Evolutionary conservation across 1,284 basidiomycete species (phyloP), one percentile per base, ranked within the genome.

Genomic region (Mycena citricolor): DNA sequence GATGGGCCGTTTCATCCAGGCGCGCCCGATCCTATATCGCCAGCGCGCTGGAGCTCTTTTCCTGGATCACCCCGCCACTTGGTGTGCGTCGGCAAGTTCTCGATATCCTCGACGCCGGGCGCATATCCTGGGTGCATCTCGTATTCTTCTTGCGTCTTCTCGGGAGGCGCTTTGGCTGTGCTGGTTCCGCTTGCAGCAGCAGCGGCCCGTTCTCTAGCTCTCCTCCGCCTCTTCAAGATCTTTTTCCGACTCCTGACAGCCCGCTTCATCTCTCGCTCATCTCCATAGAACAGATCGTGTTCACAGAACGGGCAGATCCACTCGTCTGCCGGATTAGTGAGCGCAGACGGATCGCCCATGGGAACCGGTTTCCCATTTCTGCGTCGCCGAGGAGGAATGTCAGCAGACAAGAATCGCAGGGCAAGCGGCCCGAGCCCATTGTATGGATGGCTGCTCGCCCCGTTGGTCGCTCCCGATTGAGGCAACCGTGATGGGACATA

Each of bases 221-320:
- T 73, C 55, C 84, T 71, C 47, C 89, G 69, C 39, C 90, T 69
- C 57, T 74, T 74, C 55, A 93, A 65, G 44, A 92, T 84, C 71
- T 83, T 84, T 70, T 90, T 90, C 50, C 91, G 69, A 54, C 76
- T 81, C 61, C 80, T 70, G 48, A 93, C 71, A 26, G 85, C 86
- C 24, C 76, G 70, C 49, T 77, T 69, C 61, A 80, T 84, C 48
- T 75, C 76, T 39, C 60, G 54, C 20, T 84, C 81, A 47, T 86
- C 86, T 8, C 88, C 86, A 61, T 88, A 94, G 61, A 91, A 92
- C 46, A 94, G 63, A 52, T 80, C 74, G 61, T 90, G 90, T 65
- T 94, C 90, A 70, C 91, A 94, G 57, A 86, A 86, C 52, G 84
- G 78, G 61, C 91, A 94, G 52, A 94, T 85, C 83, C 89, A 94